Conservation (phyloP, 352 stramenopile genomes). For the Paralagenidium karlingii region DNA sequence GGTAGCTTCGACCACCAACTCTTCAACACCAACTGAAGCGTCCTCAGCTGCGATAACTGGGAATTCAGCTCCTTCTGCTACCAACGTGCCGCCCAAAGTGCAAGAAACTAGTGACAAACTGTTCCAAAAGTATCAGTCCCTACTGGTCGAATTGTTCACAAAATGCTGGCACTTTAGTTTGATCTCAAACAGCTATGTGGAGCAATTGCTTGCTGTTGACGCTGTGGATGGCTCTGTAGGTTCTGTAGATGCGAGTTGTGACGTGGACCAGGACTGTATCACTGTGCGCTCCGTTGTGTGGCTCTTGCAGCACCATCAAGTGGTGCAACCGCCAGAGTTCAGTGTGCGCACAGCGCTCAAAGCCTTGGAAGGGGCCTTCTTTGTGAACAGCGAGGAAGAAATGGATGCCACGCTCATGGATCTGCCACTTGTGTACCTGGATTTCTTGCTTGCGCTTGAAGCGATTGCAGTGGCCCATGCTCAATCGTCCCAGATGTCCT, state of each 20-base stretch:
- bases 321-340: constrained; percentile 6
- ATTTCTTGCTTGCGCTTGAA: too few relatives aligned
- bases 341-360: constrained; percentile 8
- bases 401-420: too few relatives aligned
- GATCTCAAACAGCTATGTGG: too few relatives aligned
- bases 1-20: constrained; percentile 22
- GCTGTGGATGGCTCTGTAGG: too few relatives aligned
- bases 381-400: not conserved
- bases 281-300: constrained; percentile 8
- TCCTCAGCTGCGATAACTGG: not conserved
- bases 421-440: too few relatives aligned
- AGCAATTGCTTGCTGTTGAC: too few relatives aligned
- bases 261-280: constrained; percentile 2
- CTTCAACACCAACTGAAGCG: not conserved
- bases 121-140: constrained; percentile 12
- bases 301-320: constrained; percentile 3
- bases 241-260: too few relatives aligned
- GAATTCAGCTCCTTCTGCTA: not conserved
- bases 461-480: too few relatives aligned
- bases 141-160: not conserved
- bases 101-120: constrained; percentile 1
- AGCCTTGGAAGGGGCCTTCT: constrained; percentile 6
- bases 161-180: too few relatives aligned
- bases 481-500: too few relatives aligned
- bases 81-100: too few relatives aligned